Evolutionary conservation across 805 yeast genomes (phyloP), one percentile per base, ranked within the genome.

Genomic region (Yarrowia sp.): DNA sequence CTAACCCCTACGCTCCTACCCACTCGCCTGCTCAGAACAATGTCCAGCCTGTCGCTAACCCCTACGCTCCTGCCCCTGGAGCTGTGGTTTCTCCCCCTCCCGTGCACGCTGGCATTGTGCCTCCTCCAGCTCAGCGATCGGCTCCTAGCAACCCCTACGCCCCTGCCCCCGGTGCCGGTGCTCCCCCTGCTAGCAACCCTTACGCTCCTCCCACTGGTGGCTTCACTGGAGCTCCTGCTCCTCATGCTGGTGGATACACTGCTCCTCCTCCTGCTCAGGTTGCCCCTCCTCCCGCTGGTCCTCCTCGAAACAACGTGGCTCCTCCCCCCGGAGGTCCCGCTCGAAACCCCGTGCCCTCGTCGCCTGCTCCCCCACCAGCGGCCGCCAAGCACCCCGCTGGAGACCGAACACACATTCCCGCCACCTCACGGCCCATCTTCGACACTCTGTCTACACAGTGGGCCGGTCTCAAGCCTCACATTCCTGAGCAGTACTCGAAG

Each of bases 401-500:
- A 35, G 93, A 89, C 76, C 84, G 92, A 73, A 77, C 84, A 1
- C 92, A 87, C 72, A 87, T 90, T 70, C 86, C 92, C 2, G 84
- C 81, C 14, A 82, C 81, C 10, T 83, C 88, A 9, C 74, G 79
- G 73, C 87, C 88, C 16, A 86, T 95, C 55, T 86, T 80, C 73
- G 82, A 84, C n/a, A 81, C 81, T 12, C 83, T 95, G 68, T 80
- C 81, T 14, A 76, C 79, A 5, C 87, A 86, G 72, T 77, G 91
- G 73, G 84, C 81, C 36, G 82, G 86, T 40, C 87, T 91, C 16
- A 85, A 87, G 73, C 94, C 96, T 16, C 81, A 82, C 55, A 85
- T 92, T 52, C 97, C 97, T 35, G 90, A 86, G 63, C 87, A 86
- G 76, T 91, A 85, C 74, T 77, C 84, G 36, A 89, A 86, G 71